Evolutionary conservation across 106 monocot genomes (phyloP).

Genomic region (Narthecium ossifragum): DNA sequence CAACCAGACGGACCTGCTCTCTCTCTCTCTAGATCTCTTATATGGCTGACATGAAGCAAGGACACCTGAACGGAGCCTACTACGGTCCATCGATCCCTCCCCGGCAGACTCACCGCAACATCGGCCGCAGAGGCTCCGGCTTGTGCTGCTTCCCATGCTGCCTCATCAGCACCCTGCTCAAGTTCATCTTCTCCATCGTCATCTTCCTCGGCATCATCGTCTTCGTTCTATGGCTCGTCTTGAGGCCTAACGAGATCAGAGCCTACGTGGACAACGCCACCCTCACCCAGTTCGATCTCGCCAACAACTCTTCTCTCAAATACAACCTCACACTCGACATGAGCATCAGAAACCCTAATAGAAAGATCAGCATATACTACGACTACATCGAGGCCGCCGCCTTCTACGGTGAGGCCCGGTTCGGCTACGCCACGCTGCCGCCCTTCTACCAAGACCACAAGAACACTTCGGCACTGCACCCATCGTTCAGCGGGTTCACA

Average conservation of each 20-base stretch:
- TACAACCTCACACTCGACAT: constrained; percentile 22
- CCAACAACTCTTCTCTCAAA: constrained; percentile 13
- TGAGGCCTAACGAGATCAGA: constrained; percentile 40
- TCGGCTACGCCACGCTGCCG: constrained; percentile 23
- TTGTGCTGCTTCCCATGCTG: constrained; percentile 5
- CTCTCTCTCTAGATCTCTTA: no score
- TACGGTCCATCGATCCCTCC: constrained; percentile 3
- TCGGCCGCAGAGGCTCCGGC: constrained; percentile 5
- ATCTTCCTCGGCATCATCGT: constrained; percentile 26
- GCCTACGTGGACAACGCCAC: constrained; percentile 33
- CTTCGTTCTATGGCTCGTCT: constrained; percentile 44
- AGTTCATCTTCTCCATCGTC: constrained; percentile 19
- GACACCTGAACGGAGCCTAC: constrained; percentile 2
- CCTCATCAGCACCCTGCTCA: neutral
- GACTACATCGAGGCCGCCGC: constrained; percentile 19
- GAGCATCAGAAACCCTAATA: constrained; percentile 40
- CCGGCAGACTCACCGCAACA: neutral
- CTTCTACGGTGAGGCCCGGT: constrained; percentile 6
- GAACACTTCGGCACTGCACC: constrained; percentile 8
- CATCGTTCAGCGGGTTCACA: neutral
- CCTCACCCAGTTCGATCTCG: constrained; percentile 29
- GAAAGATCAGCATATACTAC: constrained; percentile 46
- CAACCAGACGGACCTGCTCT: no score
- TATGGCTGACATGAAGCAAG: constrained; percentile 7
- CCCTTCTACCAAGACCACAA: constrained; percentile 37